Evolutionary conservation across 768 basidiomycete genomes (phyloP).

Genomic region (Tricholoma matsutake): DNA sequence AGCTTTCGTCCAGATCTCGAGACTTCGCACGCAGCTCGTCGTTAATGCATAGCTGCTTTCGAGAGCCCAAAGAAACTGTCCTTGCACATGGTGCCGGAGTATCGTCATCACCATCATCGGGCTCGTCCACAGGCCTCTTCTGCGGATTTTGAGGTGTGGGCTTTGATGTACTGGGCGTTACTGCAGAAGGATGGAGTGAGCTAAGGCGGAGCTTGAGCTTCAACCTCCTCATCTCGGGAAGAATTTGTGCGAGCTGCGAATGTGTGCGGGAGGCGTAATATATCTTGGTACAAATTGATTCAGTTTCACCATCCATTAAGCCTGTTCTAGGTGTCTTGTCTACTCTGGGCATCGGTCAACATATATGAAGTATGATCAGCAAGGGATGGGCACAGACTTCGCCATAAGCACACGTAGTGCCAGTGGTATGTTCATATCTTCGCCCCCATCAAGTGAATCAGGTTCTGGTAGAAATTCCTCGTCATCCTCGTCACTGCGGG

Average conservation of each 20-base stretch:
- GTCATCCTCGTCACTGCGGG: slow-evolving; percentile 50
- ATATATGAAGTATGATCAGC: neutral
- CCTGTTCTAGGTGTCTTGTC: slow-evolving; percentile 29
- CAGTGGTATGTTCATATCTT: slow-evolving; percentile 64
- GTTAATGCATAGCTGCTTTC: slow-evolving; percentile 92
- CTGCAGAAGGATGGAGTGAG: slow-evolving; percentile 22
- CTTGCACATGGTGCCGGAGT: slow-evolving; percentile 37
- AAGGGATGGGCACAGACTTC: slow-evolving; percentile 44
- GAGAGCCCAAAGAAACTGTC: slow-evolving; percentile 82
- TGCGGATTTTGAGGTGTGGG: neutral
- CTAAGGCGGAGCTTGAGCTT: slow-evolving; percentile 38
- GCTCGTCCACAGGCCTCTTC: slow-evolving; percentile 27
- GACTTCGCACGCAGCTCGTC: slow-evolving; percentile 62
- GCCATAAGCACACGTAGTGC: slow-evolving; percentile 78
- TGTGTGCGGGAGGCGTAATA: slow-evolving; percentile 96
- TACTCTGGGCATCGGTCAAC: slow-evolving; percentile 20
- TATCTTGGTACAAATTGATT: slow-evolving; percentile 74
- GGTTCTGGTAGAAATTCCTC: slow-evolving; percentile 65
- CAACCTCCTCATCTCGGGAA: slow-evolving; percentile 81
- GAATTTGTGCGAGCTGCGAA: slow-evolving; percentile 89
- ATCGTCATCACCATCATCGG: slow-evolving; percentile 20
- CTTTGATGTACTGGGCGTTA: slow-evolving; percentile 7
- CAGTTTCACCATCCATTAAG: slow-evolving; percentile 32
- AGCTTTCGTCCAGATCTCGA: slow-evolving; percentile 82
- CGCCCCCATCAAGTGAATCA: slow-evolving; percentile 35